These are phyloP conservation scores for Colletotrichum camelliae DNA, from an alignment of 2,329 filamentous ascomycete genomes.

Conservation along the genomic window DNA sequence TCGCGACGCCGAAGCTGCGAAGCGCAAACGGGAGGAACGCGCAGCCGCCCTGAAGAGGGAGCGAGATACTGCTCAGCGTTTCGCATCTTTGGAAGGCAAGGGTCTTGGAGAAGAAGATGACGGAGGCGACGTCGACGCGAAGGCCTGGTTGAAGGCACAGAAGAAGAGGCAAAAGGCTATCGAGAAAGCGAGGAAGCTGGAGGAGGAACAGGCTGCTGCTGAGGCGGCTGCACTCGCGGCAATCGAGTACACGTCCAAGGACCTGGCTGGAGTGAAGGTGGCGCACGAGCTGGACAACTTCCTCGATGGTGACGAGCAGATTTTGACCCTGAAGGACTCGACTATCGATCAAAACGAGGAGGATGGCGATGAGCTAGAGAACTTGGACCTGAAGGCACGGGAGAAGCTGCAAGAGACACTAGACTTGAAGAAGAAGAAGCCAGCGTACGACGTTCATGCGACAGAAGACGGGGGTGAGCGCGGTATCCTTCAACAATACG, in stretches of 20 bases:
- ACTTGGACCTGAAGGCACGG: slow-evolving; percentile 71
- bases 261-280: slow-evolving; percentile 89
- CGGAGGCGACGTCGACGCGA: slow-evolving; percentile 73
- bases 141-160: slow-evolving; percentile 84
- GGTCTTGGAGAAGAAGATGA: slow-evolving; percentile 80
- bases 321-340: slow-evolving; percentile 92
- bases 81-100: slow-evolving; percentile 78
- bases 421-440: slow-evolving; percentile 88
- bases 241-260: slow-evolving; percentile 78
- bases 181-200: slow-evolving; percentile 72
- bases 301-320: slow-evolving; percentile 82
- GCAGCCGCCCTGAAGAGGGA: slow-evolving; percentile 86
- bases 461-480: slow-evolving; percentile 66
- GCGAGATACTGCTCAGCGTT: slow-evolving; percentile 81
- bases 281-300: slow-evolving; percentile 86
- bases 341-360: slow-evolving; percentile 85
- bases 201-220: slow-evolving; percentile 80
- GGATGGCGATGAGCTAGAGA: slow-evolving; percentile 89
- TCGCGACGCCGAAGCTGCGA: slow-evolving; percentile 75
- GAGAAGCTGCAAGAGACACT: slow-evolving; percentile 78
- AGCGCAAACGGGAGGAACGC: slow-evolving; percentile 79
- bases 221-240: slow-evolving; percentile 69
- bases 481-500: slow-evolving; percentile 86
- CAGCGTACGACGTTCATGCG: slow-evolving; percentile 84
- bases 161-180: slow-evolving; percentile 97